These are phyloP conservation scores for Fusarium humuli DNA, from an alignment of 2,329 filamentous ascomycete species.

Conservation along the genomic window DNA sequence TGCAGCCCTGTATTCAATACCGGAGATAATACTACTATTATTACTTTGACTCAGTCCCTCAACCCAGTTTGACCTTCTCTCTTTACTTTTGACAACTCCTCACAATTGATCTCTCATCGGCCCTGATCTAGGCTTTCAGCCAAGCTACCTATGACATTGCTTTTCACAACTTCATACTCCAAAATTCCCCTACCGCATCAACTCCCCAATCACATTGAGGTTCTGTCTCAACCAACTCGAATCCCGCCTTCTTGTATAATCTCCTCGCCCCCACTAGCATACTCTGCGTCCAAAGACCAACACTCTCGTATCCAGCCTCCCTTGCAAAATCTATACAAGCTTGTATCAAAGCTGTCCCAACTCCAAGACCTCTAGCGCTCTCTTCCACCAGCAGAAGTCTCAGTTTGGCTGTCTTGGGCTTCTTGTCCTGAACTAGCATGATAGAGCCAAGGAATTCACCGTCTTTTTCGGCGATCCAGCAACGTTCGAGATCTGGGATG, in stretches of 20 bases:
- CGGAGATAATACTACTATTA: neutral
- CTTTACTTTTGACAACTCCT: neutral
- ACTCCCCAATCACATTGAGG: neutral
- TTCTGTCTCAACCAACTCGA: neutral
- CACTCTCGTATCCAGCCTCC: neutral
- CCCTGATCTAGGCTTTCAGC: too few species aligned
- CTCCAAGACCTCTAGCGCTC: slow-evolving; percentile 5
- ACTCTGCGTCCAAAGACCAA: slow-evolving; percentile 8
- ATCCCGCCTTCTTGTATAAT: neutral
- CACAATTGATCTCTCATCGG: too few species aligned
- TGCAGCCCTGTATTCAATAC: neutral
- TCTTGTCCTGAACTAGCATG: slow-evolving; percentile 4
- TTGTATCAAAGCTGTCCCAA: neutral
- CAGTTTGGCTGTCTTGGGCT: slow-evolving; percentile 10
- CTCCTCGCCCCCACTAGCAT: neutral
- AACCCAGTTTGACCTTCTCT: neutral
- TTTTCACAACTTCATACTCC: neutral
- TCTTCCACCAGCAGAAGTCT: slow-evolving; percentile 9
- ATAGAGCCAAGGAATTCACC: neutral
- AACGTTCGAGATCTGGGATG: neutral
- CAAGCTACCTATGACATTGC: neutral
- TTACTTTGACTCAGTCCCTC: accelerated
- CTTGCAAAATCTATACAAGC: slow-evolving; percentile 9
- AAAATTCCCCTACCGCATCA: neutral
- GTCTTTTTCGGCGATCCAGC: slow-evolving; percentile 8